Evolutionary conservation across 257 asterid species (phyloP).

Genomic region (Osmanthus fragrans): DNA sequence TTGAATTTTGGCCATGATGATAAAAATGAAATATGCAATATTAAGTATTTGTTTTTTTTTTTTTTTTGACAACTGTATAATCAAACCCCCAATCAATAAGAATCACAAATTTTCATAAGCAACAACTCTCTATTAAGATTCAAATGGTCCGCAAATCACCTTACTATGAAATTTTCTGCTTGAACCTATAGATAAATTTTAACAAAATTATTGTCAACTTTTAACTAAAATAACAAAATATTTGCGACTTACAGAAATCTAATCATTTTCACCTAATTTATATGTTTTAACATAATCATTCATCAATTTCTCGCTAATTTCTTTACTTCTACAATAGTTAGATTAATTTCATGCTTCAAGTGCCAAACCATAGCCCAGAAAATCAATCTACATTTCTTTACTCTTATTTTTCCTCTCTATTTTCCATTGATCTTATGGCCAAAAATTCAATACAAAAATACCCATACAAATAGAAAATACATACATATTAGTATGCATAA

Average conservation of each 20-base stretch:
- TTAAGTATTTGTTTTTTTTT: too few species aligned
- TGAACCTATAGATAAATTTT: too few species aligned
- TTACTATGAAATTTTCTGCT: too few species aligned
- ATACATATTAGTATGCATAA: background rate
- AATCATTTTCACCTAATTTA: conserved; percentile 4
- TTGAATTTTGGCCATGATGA: too few species aligned
- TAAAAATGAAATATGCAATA: too few species aligned
- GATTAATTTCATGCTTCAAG: background rate
- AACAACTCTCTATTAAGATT: too few species aligned
- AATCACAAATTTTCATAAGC: too few species aligned
- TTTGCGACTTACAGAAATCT: background rate
- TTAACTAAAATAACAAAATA: background rate
- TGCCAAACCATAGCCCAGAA: background rate
- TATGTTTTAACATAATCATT: background rate
- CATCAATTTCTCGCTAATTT: conserved; percentile 1
- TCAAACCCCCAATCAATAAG: too few species aligned
- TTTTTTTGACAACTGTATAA: too few species aligned
- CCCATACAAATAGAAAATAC: background rate
- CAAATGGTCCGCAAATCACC: too few species aligned
- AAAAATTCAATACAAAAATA: conserved; percentile 10
- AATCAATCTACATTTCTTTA: background rate
- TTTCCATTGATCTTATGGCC: conserved; percentile 4
- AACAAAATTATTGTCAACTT: too few species aligned
- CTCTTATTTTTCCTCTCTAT: background rate
- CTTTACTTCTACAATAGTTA: conserved; percentile 1